Base-by-base conservation (phyloP, 2,329 filamentous ascomycete species). In the Alternaria infectoria region DNA sequence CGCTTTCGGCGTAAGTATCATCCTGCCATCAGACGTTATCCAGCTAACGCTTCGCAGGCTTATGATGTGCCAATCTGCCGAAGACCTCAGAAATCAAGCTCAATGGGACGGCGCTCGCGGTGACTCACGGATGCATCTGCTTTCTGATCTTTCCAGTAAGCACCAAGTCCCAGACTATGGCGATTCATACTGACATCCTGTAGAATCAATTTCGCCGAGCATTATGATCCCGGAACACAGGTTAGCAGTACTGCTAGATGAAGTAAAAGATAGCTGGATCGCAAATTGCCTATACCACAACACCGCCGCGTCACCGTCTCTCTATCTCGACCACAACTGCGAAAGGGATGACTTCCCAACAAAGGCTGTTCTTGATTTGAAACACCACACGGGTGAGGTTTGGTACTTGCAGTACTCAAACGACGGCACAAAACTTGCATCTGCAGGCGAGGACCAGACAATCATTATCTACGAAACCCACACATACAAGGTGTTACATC, bases 161-260 rank as follows among this genome's bases (percentile, higher is more conserved):
- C 81, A 13, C 5, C 6, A 46, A 26, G 49, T 45, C 5, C 5
- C 23, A 9, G 10, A 3, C 52, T 3, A 21, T 10, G 43, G 46
- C 21, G 2, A 26, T 25, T 21, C 52, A 12, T 58, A 67, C 64
- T 76, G 58, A 78, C 62, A 8, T 17, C 8, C 17, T 63, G 17
- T 70, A 95, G 92, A 87, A 83, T 97, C 89, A 60, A 97, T 99
- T 78, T 97, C 96, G 2, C 95, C 96, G 0, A 96, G 93, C 5
- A 92, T 97, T 47, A 98, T 99, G 94, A 91, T 99, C 58, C 96
- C 96, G 2, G 93, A 97, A 75, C 92, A 96, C 78, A 90, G 96
- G 7, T 84, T 99, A 47, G 93, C 93, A 2, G 86, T 89, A 32
- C 84, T 99, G 15, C 83, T 99, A 56, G 86, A 94, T 61, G 90